Percentiles rank a stretch among this genome's conserved stretches.
These are phyloP conservation scores for Kwoniella shivajii DNA, from an alignment of 1,284 basidiomycete genomes.

Conservation along the genomic window DNA sequence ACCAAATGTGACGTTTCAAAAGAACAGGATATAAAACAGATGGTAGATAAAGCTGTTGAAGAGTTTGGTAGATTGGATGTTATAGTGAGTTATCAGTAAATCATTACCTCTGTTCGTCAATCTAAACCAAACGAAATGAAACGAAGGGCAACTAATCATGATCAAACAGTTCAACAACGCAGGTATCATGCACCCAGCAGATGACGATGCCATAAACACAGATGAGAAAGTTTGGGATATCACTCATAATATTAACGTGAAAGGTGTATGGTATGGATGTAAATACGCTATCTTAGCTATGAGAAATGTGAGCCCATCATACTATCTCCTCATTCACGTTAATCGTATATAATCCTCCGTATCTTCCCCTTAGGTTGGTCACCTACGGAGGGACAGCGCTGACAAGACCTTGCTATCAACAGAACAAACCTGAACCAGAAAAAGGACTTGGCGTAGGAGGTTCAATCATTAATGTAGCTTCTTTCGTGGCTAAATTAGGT, in stretches of 20 bases:
- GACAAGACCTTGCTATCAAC: not conserved
- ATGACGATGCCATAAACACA: slow-evolving; percentile 92
- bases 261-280: slow-evolving; percentile 98
- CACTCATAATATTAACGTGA: slow-evolving; percentile 91
- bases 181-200: slow-evolving; percentile 85
- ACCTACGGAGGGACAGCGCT: not conserved
- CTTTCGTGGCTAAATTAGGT: slow-evolving; percentile 89
- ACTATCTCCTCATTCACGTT: not conserved
- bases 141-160: not conserved
- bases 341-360: too few species aligned
- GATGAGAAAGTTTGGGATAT: slow-evolving; percentile 95
- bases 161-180: slow-evolving; percentile 78
- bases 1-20: slow-evolving; percentile 84
- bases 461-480: slow-evolving; percentile 94
- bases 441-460: slow-evolving; percentile 82
- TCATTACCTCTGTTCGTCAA: not conserved
- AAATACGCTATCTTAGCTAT: slow-evolving; percentile 95
- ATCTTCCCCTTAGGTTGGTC: not conserved
- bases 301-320: slow-evolving; percentile 59
- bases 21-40: slow-evolving; percentile 78
- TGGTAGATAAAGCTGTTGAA: slow-evolving; percentile 76
- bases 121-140: too few species aligned
- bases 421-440: slow-evolving; percentile 77
- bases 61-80: slow-evolving; percentile 89
- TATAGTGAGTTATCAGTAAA: slow-evolving; percentile 63